phyloP scores from a whole-genome alignment of 1,284 basidiomycete genomes.

The Fomitiporia mediterranea region DNA sequence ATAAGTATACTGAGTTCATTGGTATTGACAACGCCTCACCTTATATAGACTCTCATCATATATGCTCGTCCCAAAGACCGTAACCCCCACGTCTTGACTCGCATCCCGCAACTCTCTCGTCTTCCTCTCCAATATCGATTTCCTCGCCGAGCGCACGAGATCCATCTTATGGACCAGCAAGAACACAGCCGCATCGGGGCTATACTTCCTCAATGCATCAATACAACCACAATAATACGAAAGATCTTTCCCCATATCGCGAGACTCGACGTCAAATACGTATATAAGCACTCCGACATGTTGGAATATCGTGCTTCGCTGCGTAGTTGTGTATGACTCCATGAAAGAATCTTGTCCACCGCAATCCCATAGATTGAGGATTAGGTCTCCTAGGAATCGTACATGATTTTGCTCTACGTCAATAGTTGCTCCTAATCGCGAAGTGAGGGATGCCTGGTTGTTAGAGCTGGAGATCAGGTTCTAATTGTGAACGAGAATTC shows the following conservation, averaged over 20 bases:
- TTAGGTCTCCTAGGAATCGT: constrained; percentile 90
- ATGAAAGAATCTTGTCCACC: constrained; percentile 98
- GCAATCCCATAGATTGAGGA: constrained; percentile 97
- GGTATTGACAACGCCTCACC: constrained; percentile 40
- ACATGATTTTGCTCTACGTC: constrained; percentile 98
- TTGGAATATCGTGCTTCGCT: constrained; percentile 90
- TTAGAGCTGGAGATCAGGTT: constrained; percentile 62
- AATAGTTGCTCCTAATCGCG: constrained; percentile 91
- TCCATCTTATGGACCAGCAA: constrained; percentile 98
- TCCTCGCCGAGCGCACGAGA: constrained; percentile 58
- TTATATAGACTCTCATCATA: constrained; percentile 98
- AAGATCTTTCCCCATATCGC: constrained; percentile 72
- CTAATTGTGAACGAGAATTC: neutral
- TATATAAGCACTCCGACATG: constrained; percentile 97
- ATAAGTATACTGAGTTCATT: constrained; percentile 1
- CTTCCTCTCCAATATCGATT: constrained; percentile 62
- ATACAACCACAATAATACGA: constrained; percentile 87
- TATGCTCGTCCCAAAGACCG: constrained; percentile 92
- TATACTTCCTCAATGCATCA: constrained; percentile 70
- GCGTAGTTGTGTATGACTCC: constrained; percentile 90
- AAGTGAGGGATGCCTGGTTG: constrained; percentile 88
- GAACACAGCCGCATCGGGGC: constrained; percentile 83
- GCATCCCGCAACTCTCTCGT: constrained; percentile 62
- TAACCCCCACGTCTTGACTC: constrained; percentile 53
- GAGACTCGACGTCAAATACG: constrained; percentile 89